Evolutionary conservation across 2,329 filamentous ascomycete genomes (phyloP).

Genomic region (Aspergillus calidoustus): DNA sequence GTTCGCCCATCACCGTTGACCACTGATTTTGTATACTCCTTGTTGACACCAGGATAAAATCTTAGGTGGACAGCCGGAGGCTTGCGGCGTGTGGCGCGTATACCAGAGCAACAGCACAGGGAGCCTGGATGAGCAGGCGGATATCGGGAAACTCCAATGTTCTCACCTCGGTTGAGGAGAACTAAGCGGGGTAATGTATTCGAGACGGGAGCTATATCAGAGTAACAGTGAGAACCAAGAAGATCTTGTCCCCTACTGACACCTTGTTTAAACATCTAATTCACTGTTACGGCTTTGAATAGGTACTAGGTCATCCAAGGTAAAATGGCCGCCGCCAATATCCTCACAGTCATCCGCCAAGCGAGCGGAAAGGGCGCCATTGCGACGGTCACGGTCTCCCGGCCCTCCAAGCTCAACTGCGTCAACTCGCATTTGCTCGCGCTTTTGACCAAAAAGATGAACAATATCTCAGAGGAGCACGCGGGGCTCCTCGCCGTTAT

Average conservation of each 20-base stretch:
- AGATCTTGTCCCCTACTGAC: neutral
- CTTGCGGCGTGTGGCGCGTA: neutral
- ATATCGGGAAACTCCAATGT: neutral
- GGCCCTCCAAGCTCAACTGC: constrained; percentile 33
- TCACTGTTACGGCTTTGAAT: neutral
- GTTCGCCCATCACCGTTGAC: neutral
- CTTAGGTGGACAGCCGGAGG: neutral
- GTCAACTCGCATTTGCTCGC: constrained; percentile 30
- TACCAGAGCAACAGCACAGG: neutral
- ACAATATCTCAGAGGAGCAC: neutral
- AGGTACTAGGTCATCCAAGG: neutral
- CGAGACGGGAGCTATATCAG: neutral
- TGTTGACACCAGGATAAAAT: neutral
- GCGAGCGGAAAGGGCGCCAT: constrained; percentile 19
- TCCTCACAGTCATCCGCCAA: constrained; percentile 23
- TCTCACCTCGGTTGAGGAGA: neutral
- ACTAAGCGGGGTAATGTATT: neutral
- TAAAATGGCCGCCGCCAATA: constrained; percentile 1
- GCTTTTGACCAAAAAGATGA: constrained; percentile 22
- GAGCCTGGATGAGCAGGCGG: neutral
- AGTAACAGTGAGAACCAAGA: neutral
- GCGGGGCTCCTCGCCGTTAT: constrained; percentile 4
- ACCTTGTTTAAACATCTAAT: neutral
- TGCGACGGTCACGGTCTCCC: constrained; percentile 33
- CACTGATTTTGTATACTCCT: neutral